Evolutionary conservation across 2,329 filamentous ascomycete genomes (phyloP), one percentile per base, ranked within the genome.

Genomic region (Aspergillus bombycis): DNA sequence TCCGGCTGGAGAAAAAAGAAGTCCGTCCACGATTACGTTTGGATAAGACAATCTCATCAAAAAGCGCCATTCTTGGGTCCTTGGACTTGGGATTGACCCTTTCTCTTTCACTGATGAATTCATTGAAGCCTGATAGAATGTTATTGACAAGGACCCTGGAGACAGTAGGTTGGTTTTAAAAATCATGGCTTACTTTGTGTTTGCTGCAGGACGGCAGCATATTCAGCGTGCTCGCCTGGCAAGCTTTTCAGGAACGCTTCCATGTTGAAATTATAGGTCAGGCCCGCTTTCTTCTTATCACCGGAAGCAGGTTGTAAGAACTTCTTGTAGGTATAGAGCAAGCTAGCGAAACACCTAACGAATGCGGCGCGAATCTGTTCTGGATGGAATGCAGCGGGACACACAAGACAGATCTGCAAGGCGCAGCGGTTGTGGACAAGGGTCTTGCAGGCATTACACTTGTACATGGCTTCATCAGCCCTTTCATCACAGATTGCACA

Each of bases 281-380:
- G 77, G 3, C 88, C 88, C 12, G 84, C 80, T 71, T 88, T 89
- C 74, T 86, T 88, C 68, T 87, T 85, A 58, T 89, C 86, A 28
- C 85, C 83, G 11, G 79, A 83, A 19, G 88, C 84, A 5, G 87
- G 85, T 26, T 83, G 75, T 64, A 91, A 80, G 71, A 84, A 89
- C 68, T 86, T 86, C 61, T 89, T 85, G 72, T 91, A 91, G 0
- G 88, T 91, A 76, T 90, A 90, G 67, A 91, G 83, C 62, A 91
- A 78, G 69, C 87, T 89, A 36, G 88, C 88, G 69, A 91, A 90
- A 76, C 87, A 90, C 70, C 88, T 82, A 36, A 89, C 88, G 71
- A 91, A 91, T 0, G 88, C 88, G 19, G 88, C 88, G 21, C 88
- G 85, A 48, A 91, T 81, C 74, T 90, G 88, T 67, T 90, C 88